phyloP scores from a whole-genome alignment of 2,329 filamentous ascomycete species.

The Aspergillus fischeri region DNA sequence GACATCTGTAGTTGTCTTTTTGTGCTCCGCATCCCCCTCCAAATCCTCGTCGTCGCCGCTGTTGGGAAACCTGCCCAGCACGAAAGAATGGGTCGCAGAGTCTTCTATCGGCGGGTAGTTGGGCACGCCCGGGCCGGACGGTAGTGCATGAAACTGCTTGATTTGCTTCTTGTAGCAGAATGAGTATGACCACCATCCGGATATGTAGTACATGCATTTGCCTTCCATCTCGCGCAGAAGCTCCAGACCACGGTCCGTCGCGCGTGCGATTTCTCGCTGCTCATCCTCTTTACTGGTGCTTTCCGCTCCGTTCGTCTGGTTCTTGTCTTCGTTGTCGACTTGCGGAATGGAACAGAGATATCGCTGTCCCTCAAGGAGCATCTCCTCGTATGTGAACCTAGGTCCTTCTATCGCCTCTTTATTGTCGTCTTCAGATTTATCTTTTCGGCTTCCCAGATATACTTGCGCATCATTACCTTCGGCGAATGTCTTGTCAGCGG shows the following conservation, averaged over 20 bases:
- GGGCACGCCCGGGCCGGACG: conserved; percentile 63
- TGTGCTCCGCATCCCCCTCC: conserved; percentile 20
- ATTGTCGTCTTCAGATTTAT: conserved; percentile 50
- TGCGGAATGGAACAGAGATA: conserved; percentile 84
- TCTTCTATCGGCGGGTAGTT: conserved; percentile 72
- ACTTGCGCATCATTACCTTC: conserved; percentile 24
- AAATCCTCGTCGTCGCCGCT: conserved; percentile 31
- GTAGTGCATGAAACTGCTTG: conserved; percentile 83
- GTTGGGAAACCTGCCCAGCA: conserved; percentile 62
- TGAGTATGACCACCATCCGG: conserved; percentile 93
- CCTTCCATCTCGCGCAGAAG: conserved; percentile 73
- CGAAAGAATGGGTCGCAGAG: conserved; percentile 68
- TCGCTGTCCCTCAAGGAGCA: conserved; percentile 64
- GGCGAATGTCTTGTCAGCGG: conserved; percentile 6
- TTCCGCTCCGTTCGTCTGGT: conserved; percentile 63
- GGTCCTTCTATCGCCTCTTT: conserved; percentile 41
- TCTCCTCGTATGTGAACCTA: conserved; percentile 60
- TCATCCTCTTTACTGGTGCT: conserved; percentile 60
- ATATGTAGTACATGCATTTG: conserved; percentile 76
- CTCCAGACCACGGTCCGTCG: conserved; percentile 73
- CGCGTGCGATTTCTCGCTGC: conserved; percentile 72
- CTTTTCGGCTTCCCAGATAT: conserved; percentile 13
- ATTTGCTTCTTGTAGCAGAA: conserved; percentile 89
- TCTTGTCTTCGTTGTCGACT: conserved; percentile 59
- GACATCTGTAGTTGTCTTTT: conserved; percentile 35